Evolutionary conservation across 345 rosid species (phyloP), one percentile per base, ranked within the genome.

Genomic region (Euphorbia pulcherrima): DNA sequence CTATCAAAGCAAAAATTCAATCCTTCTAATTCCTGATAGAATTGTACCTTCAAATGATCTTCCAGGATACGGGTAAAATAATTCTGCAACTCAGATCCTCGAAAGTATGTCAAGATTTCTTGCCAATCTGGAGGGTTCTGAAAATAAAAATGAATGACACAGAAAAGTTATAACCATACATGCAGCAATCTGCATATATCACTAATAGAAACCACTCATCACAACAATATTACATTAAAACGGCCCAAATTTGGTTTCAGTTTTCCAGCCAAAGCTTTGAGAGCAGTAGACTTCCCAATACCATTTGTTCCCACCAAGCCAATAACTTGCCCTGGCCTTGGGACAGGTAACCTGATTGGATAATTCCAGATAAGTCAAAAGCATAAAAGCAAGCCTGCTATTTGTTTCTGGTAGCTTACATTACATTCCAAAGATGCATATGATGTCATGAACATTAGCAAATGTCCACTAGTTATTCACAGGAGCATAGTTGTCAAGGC

Each of bases 91-190:
- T 94, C 99, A 65, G 97, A 94, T 35, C 99, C 99, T 67, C 97
- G 87, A 73, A 94, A 94, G 72, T 94, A 86, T 27, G 99, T 91
- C 87, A 94, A 78, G 28, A 94, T 91, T 75, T 94, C 99, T 78
- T 94, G 99, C 99, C 99, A 94, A 79, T 94, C 97, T 24, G 99
- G 99, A 81, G 99, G 99, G 58, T 77, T 94, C 99, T 94, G 92
- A 65, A 74, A 60, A 61, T 13, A 51, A 57, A 40, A 35, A 41
- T 72, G 18, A 46, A 56, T 24, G 20, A 12, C 26, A 1, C 29
- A 71, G 64, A 27, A 40, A 18, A 17, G 21, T 60, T 65, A 68
- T 17, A 41, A 14, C 12, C 26, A 65, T 72, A 67, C 30, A 69
- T 26, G 10, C 13, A 44, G 47, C 2, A 8, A 12, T 8, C 29